phyloP scores from a whole-genome alignment of 2,329 filamentous ascomycete species.

The Aspergillus intermedius region DNA sequence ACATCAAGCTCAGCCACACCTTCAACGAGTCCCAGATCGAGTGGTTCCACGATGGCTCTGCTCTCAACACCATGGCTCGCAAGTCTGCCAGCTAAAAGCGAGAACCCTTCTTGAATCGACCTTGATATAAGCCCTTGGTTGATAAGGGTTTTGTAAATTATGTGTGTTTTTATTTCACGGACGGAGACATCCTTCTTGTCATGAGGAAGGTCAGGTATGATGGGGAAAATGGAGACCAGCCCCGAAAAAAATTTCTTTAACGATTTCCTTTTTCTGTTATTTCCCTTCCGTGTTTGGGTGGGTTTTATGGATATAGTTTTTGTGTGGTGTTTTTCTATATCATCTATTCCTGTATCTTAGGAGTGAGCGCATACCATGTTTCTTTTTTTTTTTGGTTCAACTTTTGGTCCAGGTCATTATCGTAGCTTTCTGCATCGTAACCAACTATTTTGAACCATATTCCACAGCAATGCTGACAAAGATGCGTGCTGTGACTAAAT shows the following conservation, averaged over 20 bases:
- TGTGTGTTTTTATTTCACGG: slow-evolving; percentile 16
- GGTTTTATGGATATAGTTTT: slow-evolving; percentile 37
- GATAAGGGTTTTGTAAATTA: slow-evolving; percentile 17
- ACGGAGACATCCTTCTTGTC: slow-evolving; percentile 5
- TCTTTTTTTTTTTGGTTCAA: slow-evolving; percentile 19
- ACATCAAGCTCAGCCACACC: slow-evolving; percentile 82
- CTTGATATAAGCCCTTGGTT: slow-evolving; percentile 2
- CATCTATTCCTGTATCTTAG: slow-evolving; percentile 30
- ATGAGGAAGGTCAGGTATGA: slow-evolving; percentile 16
- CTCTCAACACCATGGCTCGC: slow-evolving; percentile 98
- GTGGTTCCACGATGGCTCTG: slow-evolving; percentile 98
- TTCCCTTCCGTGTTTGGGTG: slow-evolving; percentile 26
- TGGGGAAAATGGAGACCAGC: slow-evolving; percentile 28
- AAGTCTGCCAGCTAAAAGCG: slow-evolving; percentile 28
- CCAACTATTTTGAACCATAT: not conserved
- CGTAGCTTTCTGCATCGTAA: too few relatives aligned
- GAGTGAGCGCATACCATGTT: slow-evolving; percentile 33
- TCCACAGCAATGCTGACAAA: not conserved
- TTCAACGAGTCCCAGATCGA: slow-evolving; percentile 98
- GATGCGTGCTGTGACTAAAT: slow-evolving; percentile 11
- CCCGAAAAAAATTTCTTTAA: slow-evolving; percentile 28
- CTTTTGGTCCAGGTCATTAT: not conserved
- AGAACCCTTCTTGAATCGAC: not conserved
- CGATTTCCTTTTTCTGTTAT: slow-evolving; percentile 24
- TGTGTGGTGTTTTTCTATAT: slow-evolving; percentile 24